Evolutionary conservation across 176 grass and related monocot species (phyloP).

Genomic region (Luzula sylvatica): DNA sequence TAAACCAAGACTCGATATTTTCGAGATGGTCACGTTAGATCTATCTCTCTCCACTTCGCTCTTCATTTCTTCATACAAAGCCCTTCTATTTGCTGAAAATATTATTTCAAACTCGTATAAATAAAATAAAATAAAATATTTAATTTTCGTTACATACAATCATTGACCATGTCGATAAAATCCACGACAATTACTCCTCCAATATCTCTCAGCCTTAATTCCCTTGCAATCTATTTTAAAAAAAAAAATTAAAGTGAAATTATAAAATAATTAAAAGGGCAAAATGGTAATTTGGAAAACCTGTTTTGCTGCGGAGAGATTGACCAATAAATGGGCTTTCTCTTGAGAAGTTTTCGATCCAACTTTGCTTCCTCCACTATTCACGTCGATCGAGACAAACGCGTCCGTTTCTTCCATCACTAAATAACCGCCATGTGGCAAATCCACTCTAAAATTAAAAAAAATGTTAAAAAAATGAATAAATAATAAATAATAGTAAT

Average conservation of each 20-base stretch:
- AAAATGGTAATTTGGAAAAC: no score
- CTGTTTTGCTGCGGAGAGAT: conserved; percentile 62
- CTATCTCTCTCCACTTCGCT: conserved; percentile 86
- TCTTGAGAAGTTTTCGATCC: conserved; percentile 78
- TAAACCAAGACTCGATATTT: conserved; percentile 85
- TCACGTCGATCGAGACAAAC: conserved; percentile 89
- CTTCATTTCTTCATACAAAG: conserved; percentile 96
- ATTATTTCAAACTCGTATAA: neutral
- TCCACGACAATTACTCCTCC: conserved; percentile 92
- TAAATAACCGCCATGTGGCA: conserved; percentile 72
- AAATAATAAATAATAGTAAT: no score
- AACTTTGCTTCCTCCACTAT: conserved; percentile 80
- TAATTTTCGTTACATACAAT: conserved; percentile 45
- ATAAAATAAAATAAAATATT: neutral
- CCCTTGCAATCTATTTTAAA: conserved; percentile 66
- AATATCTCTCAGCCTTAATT: conserved; percentile 91
- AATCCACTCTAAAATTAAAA: conserved; percentile 48
- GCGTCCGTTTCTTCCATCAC: conserved; percentile 98
- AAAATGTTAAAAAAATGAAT: conserved; percentile 16
- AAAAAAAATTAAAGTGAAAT: conserved; percentile 17
- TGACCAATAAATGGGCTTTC: conserved; percentile 76
- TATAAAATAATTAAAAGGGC: no score
- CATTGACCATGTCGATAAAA: conserved; percentile 94
- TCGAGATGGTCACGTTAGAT: conserved; percentile 72
- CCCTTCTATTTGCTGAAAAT: conserved; percentile 67